Conservation (phyloP, 768 basidiomycete genomes). For the Leccinum olivaceopallidum region DNA sequence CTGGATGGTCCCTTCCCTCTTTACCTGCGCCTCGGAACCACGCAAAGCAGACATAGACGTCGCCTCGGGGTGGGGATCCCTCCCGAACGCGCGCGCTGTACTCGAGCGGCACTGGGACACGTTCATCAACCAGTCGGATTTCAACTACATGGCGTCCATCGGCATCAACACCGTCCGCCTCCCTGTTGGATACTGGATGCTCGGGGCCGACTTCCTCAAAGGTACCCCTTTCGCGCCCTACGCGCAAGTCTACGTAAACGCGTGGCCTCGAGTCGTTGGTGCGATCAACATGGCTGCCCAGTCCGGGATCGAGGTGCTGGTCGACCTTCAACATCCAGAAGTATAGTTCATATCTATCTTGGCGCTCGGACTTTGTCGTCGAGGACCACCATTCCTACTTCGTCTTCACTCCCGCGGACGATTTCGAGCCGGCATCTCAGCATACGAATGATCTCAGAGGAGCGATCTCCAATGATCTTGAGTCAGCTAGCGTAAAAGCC, state of each 20-base stretch:
- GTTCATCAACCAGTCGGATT: conserved; percentile 67
- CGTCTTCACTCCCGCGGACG: conserved; percentile 60
- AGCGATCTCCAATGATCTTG: conserved; percentile 13
- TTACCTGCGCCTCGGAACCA: conserved; percentile 53
- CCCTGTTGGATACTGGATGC: conserved; percentile 58
- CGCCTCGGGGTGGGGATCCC: conserved; percentile 50
- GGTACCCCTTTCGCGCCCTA: conserved; percentile 41
- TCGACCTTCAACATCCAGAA: conserved; percentile 53
- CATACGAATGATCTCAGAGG: conserved; percentile 42
- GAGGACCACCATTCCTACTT: conserved; percentile 77
- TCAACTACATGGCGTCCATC: conserved; percentile 54
- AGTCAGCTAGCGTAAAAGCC: conserved; percentile 29
- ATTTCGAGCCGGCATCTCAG: conserved; percentile 41
- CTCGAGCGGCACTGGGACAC: conserved; percentile 75
- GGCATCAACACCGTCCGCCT: conserved; percentile 66
- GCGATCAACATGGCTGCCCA: conserved; percentile 9
- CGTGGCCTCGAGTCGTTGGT: conserved; percentile 33
- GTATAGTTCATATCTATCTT: conserved; percentile 43
- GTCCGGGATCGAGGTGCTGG: conserved; percentile 47
- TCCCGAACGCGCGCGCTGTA: conserved; percentile 45
- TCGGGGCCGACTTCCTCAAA: conserved; percentile 30
- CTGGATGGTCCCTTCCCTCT: conserved; percentile 75
- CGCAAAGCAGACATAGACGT: conserved; percentile 63
- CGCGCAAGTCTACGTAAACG: conserved; percentile 43
- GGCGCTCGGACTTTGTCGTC: conserved; percentile 60